These are phyloP conservation scores for Talaromyces sp. DNA, from an alignment of 2,329 filamentous ascomycete species.

Conservation along the genomic window DNA sequence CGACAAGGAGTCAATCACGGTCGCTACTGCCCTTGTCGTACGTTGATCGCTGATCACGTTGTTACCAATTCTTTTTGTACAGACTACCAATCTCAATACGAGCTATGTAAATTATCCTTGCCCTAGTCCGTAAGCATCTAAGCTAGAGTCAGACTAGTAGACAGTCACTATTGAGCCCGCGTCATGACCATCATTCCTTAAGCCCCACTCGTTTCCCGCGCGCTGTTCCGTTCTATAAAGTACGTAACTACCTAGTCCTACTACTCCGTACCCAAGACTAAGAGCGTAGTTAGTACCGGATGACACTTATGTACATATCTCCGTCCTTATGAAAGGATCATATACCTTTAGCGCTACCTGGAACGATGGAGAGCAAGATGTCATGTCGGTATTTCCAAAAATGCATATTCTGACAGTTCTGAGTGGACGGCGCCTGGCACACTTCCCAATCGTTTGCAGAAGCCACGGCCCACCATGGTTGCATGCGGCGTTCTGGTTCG, in stretches of 20 bases:
- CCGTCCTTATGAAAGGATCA: background rate
- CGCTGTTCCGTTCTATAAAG: background rate
- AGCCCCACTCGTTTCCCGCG: slow-evolving; percentile 6
- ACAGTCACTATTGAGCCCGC: slow-evolving; percentile 2
- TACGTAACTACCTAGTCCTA: no score
- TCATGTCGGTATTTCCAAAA: background rate
- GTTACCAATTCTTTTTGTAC: background rate
- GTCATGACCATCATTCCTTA: background rate
- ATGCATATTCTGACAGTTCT: background rate
- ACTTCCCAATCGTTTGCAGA: slow-evolving; percentile 1
- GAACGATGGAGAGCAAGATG: background rate
- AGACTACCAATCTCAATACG: background rate
- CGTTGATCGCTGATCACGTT: background rate
- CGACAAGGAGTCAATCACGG: background rate
- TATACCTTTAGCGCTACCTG: background rate
- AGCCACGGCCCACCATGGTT: background rate
- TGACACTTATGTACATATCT: background rate
- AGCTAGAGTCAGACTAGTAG: background rate
- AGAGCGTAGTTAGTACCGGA: background rate
- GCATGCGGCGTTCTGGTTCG: slow-evolving; percentile 14
- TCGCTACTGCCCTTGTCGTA: background rate
- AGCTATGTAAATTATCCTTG: background rate
- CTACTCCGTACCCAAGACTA: background rate
- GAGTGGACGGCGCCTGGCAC: slow-evolving; percentile 3
- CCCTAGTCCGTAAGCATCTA: background rate